Evolutionary conservation across 176 grass and related monocot species (phyloP).

Genomic region (Alopecurus myosuroides): DNA sequence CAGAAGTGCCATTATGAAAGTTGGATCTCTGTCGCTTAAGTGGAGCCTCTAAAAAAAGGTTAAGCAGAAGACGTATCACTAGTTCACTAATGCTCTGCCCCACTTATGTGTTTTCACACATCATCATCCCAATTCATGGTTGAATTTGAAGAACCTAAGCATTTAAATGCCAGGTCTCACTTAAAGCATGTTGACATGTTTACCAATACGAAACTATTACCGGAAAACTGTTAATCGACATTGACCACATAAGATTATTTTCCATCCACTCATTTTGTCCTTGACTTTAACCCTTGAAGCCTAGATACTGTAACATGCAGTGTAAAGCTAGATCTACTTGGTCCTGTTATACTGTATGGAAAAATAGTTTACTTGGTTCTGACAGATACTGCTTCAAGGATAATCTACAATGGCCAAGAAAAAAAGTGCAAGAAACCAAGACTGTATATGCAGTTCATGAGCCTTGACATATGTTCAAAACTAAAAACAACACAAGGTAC

Average conservation of each 20-base stretch:
- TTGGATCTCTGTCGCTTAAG: not conserved
- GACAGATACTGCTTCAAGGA: not conserved
- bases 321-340: not conserved
- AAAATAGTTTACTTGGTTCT: not conserved
- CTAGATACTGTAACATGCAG: not conserved
- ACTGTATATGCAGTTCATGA: not conserved
- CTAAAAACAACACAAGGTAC: not conserved
- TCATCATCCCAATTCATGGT: conserved; percentile 22
- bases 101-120: conserved; percentile 2
- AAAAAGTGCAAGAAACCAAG: not conserved
- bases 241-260: not conserved
- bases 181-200: conserved; percentile 3
- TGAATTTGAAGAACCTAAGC: conserved; percentile 9
- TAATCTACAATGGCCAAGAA: not conserved
- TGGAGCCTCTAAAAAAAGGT: not conserved
- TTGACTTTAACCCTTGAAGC: not conserved
- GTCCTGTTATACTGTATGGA: not conserved
- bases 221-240: conserved; percentile 7
- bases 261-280: not conserved
- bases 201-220: not conserved
- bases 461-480: not conserved
- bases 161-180: conserved; percentile 12
- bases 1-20: conserved; percentile 8
- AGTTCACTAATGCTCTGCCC: not conserved
- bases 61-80: conserved; percentile 7